Conservation (phyloP, 140 eudicot species). For the Oenanthe javanica region DNA sequence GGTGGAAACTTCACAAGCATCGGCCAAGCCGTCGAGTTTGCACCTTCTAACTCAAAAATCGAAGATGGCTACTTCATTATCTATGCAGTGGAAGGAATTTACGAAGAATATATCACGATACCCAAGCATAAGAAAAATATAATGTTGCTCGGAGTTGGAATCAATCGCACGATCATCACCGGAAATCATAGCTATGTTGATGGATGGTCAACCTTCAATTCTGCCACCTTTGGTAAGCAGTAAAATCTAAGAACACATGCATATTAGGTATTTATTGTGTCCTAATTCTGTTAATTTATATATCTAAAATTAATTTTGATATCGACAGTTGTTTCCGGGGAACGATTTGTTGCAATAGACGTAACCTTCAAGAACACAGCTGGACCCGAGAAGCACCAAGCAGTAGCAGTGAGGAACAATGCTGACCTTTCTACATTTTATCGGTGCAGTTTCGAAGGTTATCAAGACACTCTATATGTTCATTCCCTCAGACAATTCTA, state of each 20-base stretch:
- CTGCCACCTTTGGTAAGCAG: conserved; percentile 7
- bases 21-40: neutral
- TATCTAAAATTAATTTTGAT: neutral
- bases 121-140: neutral
- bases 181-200: conserved; percentile 3
- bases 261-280: too few species aligned
- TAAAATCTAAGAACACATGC: neutral
- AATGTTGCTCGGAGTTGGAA: conserved; percentile 11
- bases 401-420: conserved; percentile 18
- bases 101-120: neutral
- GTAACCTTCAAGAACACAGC: too few species aligned
- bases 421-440: conserved; percentile 27
- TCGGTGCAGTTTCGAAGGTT: too few species aligned
- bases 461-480: too few species aligned
- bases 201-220: neutral
- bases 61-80: conserved; percentile 13
- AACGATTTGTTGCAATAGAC: too few species aligned
- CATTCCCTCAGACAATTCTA: too few species aligned
- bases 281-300: neutral
- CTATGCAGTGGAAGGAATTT: conserved; percentile 3
- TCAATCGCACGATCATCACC: neutral
- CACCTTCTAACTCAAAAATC: neutral
- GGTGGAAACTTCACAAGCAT: conserved; percentile 7
- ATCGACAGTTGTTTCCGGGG: neutral
- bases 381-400: too few species aligned